A percentile compares a stretch with the other conserved stretches of the same genome.
phyloP scores from a whole-genome alignment of 768 basidiomycete genomes.

The Cystobasidium ongulense region DNA sequence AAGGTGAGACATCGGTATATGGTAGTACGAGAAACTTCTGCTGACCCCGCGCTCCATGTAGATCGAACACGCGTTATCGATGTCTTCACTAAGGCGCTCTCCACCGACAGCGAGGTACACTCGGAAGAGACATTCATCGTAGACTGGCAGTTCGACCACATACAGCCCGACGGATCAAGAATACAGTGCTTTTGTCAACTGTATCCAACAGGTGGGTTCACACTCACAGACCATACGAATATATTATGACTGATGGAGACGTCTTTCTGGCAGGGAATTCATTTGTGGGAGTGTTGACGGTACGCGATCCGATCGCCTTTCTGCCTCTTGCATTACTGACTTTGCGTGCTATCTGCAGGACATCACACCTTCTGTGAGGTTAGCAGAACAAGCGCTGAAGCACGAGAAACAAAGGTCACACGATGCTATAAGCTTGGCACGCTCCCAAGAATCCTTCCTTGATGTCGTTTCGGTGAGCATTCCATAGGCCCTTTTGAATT shows the following conservation, averaged over 20 bases:
- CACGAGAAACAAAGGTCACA: conserved; percentile 9
- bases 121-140: background rate
- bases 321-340: background rate
- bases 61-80: background rate
- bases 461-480: background rate
- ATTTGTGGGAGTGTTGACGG: conserved; percentile 7
- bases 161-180: background rate
- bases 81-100: background rate
- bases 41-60: background rate
- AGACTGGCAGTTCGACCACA: background rate
- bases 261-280: too few relatives aligned
- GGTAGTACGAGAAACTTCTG: background rate
- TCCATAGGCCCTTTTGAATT: background rate
- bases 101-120: background rate
- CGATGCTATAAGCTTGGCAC: conserved; percentile 6
- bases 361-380: background rate
- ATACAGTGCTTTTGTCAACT: conserved; percentile 7
- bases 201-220: background rate
- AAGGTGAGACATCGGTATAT: background rate
- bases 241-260: too few relatives aligned
- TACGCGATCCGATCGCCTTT: background rate
- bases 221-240: too few relatives aligned
- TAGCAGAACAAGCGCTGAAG: background rate
- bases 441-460: conserved; percentile 8
- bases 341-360: background rate